phyloP scores from a whole-genome alignment of 2,329 filamentous ascomycete genomes.

The Aspergillus sergii region DNA sequence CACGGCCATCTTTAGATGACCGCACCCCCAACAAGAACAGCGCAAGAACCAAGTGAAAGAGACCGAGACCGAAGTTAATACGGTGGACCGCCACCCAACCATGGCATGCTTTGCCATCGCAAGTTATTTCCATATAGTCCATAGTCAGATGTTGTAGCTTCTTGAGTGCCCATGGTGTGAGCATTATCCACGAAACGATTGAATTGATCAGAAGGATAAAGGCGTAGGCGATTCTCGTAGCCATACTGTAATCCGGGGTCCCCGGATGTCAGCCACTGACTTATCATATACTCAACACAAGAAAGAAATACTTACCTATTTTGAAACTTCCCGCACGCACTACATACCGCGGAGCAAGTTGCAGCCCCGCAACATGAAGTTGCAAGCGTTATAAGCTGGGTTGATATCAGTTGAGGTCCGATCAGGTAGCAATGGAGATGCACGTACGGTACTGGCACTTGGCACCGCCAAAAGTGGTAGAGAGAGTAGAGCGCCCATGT shows the following conservation, averaged over 20 bases:
- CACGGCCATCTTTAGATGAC: constrained; percentile 83
- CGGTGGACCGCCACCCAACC: constrained; percentile 96
- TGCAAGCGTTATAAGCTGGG: constrained; percentile 71
- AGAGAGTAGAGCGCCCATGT: constrained; percentile 90
- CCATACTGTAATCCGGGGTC: constrained; percentile 64
- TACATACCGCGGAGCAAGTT: constrained; percentile 94
- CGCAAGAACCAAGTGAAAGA: constrained; percentile 89
- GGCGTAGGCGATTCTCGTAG: constrained; percentile 94
- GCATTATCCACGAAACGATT: constrained; percentile 97
- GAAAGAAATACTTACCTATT: constrained; percentile 67
- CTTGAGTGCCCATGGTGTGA: constrained; percentile 96
- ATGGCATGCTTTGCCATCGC: constrained; percentile 85
- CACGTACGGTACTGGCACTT: constrained; percentile 78
- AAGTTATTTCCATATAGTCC: constrained; percentile 95
- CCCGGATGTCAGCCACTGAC: constrained; percentile 24
- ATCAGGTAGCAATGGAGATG: background rate
- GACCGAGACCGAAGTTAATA: constrained; percentile 94
- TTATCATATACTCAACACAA: constrained; percentile 1
- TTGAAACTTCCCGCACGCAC: constrained; percentile 92
- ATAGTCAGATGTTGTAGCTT: constrained; percentile 90
- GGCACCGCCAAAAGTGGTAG: constrained; percentile 87
- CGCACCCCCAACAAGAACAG: constrained; percentile 82
- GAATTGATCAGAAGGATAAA: constrained; percentile 95
- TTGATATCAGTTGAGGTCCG: background rate
- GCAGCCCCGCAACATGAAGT: constrained; percentile 96